Base-by-base conservation (phyloP, 2,329 filamentous ascomycete genomes). In the Cladosporium velox region DNA sequence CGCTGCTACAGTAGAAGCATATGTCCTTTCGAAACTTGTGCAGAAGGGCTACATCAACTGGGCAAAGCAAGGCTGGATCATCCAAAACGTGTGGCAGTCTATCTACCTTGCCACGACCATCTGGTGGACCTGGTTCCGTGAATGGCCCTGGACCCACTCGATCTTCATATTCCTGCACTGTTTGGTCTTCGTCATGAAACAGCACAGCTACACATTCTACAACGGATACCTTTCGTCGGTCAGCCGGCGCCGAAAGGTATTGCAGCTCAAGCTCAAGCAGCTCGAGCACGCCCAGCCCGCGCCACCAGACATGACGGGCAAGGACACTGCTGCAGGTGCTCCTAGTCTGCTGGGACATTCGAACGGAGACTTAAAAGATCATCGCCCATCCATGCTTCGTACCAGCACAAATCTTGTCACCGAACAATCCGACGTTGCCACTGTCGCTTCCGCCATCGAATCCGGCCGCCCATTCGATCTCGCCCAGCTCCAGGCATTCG, bases 111-210 rank as follows among this genome's bases (percentile, higher is more conserved):
- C 80, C 4, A 81, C 81, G 10, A 84, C 90, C 3, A 80, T 93
- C 5, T 85, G 84, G 61, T 86, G 90, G 80, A 89, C 90, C 0
- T 83, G 90, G 59, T 84, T 88, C 73, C 84, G 90, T 4, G 86
- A 92, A 60, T 94, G 91, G 91, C 89, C 90, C 1, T 93, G 91
- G 91, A 91, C 91, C 15, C 91, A 92, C 72, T 91, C 90, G 1
- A 88, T 92, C 21, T 92, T 91, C 76, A 90, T 91, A 60, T 87
- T 91, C 11, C 80, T 93, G 21, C 90, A 93, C 73, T 87, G 87
- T 15, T 79, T 93, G 65, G 86, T 90, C 3, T 90, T 93, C 83
- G 75, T 93, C 28, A 93, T 93, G 91, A 94, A 94, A 80, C 90
- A 92, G 77, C 91, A 93, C 75, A 90, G 88, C 21, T 93, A 91